Evolutionary conservation across 78 protist species (phyloP), one percentile per base, ranked within the genome.

Genomic region (Dictyostelium brefeldianum): DNA sequence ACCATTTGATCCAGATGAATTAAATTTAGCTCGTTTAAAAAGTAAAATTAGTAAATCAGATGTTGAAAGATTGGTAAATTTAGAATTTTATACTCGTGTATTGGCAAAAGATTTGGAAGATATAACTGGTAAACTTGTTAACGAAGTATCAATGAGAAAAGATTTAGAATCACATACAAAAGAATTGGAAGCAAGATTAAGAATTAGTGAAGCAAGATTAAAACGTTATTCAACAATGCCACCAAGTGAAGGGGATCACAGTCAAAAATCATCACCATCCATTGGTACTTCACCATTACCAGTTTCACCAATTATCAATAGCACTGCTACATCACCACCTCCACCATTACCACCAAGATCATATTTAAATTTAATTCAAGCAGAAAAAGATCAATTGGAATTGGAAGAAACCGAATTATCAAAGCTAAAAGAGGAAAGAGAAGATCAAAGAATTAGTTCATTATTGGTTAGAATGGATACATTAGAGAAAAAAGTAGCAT

Each of bases 141-240:
- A 64, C 51, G 93, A 87, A 65, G 6, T 41, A 6, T 62, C 36
- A 25, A 18, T 47, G 29, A 74, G 93, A 59, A 77, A 78, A 15
- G 93, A 87, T 12, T 31, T 87, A 36, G 84, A 87, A 29, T 65
- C 84, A 1, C 78, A 77, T 22, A 59, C 75, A 0, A 77, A 77
- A 25, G 93, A 87, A n/a, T 65, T 87, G 54, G 93, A 87, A 50
- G 78, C 84, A 27, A 48, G 93, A 48, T 50, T 87, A 64, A 70
- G 67, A 62, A 31, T 87, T 22, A 48, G 27, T n/a, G 93, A 87
- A 65, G 78, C 84, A 12, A 48, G 93, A 27, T 31, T 50, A 14
- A 46, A 65, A 12, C 11, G 93, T 48, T 74, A 53, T 41, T 77
- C 93, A 48, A 53, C 56, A 17, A 73, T 73, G 51, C 56, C 79